Conservation (phyloP, 345 rosid genomes). For the Eucalyptus pumila region DNA sequence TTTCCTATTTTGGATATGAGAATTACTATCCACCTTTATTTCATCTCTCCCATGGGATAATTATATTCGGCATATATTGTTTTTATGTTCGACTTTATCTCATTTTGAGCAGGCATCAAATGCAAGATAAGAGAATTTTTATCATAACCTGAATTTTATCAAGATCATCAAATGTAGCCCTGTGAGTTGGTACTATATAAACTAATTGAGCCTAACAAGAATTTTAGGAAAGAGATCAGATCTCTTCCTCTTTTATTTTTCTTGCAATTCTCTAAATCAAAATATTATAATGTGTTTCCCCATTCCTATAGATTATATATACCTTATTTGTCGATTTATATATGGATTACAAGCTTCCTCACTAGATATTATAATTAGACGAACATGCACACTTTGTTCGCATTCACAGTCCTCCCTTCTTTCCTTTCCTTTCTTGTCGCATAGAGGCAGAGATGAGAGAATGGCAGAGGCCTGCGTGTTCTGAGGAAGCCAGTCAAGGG, state of each 20-base stretch:
- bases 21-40: accelerated
- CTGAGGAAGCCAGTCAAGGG: conserved; percentile 73
- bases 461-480: conserved; percentile 71
- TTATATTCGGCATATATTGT: accelerated
- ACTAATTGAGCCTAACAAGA: background rate
- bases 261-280: background rate
- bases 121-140: no score
- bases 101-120: no score
- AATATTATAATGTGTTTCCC: background rate
- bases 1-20: no score
- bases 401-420: conserved; percentile 15
- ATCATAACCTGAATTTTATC: accelerated
- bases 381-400: conserved; percentile 5
- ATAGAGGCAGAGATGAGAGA: background rate
- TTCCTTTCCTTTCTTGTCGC: background rate
- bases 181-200: background rate
- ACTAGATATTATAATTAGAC: background rate
- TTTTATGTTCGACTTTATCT: accelerated
- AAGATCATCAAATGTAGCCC: accelerated
- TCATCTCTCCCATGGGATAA: no score
- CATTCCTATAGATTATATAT: background rate
- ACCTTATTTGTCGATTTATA: background rate
- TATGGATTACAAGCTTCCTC: background rate
- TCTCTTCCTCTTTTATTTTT: background rate
- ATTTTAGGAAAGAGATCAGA: background rate